phyloP scores from a whole-genome alignment of 2,329 filamentous ascomycete genomes.

The Stagonosporopsis tanaceti region DNA sequence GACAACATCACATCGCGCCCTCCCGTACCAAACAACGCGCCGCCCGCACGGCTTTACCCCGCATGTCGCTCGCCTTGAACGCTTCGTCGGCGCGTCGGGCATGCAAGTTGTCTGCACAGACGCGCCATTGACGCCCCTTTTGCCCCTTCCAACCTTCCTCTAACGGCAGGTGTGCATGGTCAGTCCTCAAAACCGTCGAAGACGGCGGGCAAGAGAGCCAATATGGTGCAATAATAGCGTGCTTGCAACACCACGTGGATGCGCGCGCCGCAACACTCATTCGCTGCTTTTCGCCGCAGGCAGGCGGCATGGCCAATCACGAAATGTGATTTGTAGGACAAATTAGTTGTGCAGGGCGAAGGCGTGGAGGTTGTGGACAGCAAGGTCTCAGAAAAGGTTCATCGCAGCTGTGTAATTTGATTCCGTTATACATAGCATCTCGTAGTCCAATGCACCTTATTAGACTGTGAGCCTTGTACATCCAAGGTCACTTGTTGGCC shows the following conservation, averaged over 20 bases:
- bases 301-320: constrained; percentile 13
- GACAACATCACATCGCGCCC: background rate
- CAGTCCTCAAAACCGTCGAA: constrained; percentile 14
- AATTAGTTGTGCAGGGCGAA: constrained; percentile 19
- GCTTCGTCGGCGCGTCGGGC: background rate
- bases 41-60: constrained; percentile 1
- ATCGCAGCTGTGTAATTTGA: background rate
- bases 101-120: constrained; percentile 13
- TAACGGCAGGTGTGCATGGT: constrained; percentile 18
- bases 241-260: constrained; percentile 14
- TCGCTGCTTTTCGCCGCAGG: constrained; percentile 9
- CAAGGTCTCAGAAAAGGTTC: background rate
- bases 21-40: constrained; percentile 3
- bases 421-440: background rate
- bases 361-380: constrained; percentile 5
- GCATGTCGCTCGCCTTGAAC: background rate
- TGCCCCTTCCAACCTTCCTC: constrained; percentile 10
- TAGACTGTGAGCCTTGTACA: background rate
- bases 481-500: background rate
- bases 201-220: constrained; percentile 14
- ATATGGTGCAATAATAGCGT: constrained; percentile 12
- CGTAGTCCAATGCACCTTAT: background rate
- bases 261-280: background rate
- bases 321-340: constrained; percentile 17
- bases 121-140: constrained; percentile 8